Base-by-base conservation (phyloP, 2,329 filamentous ascomycete genomes). In the Pestalotiopsis sp. region DNA sequence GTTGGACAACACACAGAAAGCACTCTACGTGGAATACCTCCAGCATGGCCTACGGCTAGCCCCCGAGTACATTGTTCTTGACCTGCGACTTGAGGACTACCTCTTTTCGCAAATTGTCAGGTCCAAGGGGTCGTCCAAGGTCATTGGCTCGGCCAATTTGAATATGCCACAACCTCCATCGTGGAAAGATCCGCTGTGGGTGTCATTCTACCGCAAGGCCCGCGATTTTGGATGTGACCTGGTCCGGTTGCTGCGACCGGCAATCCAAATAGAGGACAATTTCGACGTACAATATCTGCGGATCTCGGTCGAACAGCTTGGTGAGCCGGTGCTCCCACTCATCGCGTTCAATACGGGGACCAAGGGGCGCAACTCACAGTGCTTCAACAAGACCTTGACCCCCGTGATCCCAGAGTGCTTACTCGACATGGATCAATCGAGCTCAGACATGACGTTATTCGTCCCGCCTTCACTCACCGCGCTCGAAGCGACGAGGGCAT, bases 331-430 rank as follows among this genome's bases (percentile, higher is more conserved):
- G 5, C 78, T 89, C 14, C 88, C 90, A 0, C 69, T 92, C 1
- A 87, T 91, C 25, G 85, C 87, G 11, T 92, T 90, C 78, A 92
- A 92, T 72, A 89, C 89, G 0, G 91, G 91, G 0, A 78, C 82
- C 6, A 79, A 88, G 4, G 92, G 92, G 0, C 85, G 90, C 57
- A 84, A 86, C 62, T 93, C 92, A 0, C 86, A 87, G 31, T 91
- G 87, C 70, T 90, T 92, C 78, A 93, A 93, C 72, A 85, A 84
- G 27, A 84, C 90, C 1, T 78, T 93, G 12, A 91, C 90, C 0
- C 87, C 87, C 4, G 90, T 92, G 3, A 81, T 85, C 7, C 84
- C 88, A 23, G 80, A 83, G 52, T 78, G 79, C 9, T 69, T 78
- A 69, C 68, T 63, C 69, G 70, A 70, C n/a, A 41, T 63, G 27